Conservation (phyloP, 441 rosid species). For the Gossypium aridum region DNA sequence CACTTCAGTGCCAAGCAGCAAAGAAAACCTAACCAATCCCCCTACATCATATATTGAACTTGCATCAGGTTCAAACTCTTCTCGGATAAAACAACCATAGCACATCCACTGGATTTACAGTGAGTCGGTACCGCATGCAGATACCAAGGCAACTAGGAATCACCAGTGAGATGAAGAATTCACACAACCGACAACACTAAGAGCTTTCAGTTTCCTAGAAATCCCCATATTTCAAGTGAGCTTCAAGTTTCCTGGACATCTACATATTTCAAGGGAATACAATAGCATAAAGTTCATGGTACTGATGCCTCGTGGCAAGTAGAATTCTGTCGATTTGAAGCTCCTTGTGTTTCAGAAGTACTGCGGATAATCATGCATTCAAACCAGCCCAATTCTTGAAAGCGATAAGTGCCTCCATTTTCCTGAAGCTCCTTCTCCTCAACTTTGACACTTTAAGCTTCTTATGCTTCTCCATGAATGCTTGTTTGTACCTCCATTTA, state of each 20-base stretch:
- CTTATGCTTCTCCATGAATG: slow-evolving; percentile 90
- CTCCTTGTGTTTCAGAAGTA: neutral
- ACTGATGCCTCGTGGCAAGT: neutral
- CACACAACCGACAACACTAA: neutral
- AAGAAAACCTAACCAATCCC: neutral
- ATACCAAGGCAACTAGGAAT: neutral
- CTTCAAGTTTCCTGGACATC: neutral
- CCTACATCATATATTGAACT: neutral
- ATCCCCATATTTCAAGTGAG: neutral
- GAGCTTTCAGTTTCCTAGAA: neutral
- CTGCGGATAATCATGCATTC: slow-evolving; percentile 36
- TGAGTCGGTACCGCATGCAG: neutral
- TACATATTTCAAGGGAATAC: neutral
- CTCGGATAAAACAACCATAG: no score
- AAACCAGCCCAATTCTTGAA: slow-evolving; percentile 98
- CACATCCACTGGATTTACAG: no score
- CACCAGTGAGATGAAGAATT: neutral
- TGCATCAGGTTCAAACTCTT: neutral
- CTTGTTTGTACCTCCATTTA: slow-evolving; percentile 96
- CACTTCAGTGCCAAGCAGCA: neutral
- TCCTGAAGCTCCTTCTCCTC: slow-evolving; percentile 75
- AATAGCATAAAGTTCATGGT: neutral
- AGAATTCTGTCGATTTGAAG: neutral
- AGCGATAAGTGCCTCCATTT: slow-evolving; percentile 87
- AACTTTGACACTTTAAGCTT: slow-evolving; percentile 75